Percentiles rank a stretch among this genome's conserved stretches.
These are phyloP conservation scores for Phellopilus nigrolimitatus DNA, from an alignment of 1,284 basidiomycete genomes.

Conservation along the genomic window DNA sequence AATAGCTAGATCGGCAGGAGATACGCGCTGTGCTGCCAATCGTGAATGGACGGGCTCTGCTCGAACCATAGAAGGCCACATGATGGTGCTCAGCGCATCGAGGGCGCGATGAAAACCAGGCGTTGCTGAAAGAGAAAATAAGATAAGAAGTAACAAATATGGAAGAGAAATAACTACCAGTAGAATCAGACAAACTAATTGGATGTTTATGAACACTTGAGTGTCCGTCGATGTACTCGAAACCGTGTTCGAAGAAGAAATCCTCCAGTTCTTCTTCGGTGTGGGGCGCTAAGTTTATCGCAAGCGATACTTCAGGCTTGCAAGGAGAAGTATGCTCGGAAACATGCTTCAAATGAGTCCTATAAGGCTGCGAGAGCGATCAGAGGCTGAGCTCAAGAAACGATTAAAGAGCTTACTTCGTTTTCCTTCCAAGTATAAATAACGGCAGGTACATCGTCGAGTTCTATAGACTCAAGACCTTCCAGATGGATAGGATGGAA, in stretches of 20 bases:
- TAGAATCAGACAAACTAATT: slow-evolving; percentile 2
- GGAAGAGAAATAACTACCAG: slow-evolving; percentile 5
- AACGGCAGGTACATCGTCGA: slow-evolving; percentile 55
- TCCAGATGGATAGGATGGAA: slow-evolving; percentile 51
- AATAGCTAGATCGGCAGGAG: neutral
- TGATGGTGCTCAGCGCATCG: slow-evolving; percentile 75
- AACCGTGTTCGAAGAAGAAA: slow-evolving; percentile 60
- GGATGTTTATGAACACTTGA: neutral
- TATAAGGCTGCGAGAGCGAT: slow-evolving; percentile 42
- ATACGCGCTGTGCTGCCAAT: slow-evolving; percentile 7
- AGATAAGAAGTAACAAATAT: slow-evolving; percentile 10
- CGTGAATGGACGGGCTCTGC: slow-evolving; percentile 22
- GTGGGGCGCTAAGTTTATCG: slow-evolving; percentile 36
- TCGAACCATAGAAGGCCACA: slow-evolving; percentile 74
- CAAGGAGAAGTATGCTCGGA: slow-evolving; percentile 40
- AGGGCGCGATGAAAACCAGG: slow-evolving; percentile 62
- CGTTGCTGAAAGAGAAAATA: slow-evolving; percentile 31
- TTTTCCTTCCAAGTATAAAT: slow-evolving; percentile 65
- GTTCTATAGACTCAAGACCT: slow-evolving; percentile 34
- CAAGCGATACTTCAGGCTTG: slow-evolving; percentile 67
- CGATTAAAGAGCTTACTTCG: slow-evolving; percentile 44
- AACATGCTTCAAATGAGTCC: slow-evolving; percentile 48
- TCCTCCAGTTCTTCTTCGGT: slow-evolving; percentile 51
- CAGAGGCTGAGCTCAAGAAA: neutral
- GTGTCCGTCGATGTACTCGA: slow-evolving; percentile 61